These are phyloP conservation scores for Paralagenidium karlingii DNA, from an alignment of 352 stramenopile species.

Conservation along the genomic window DNA sequence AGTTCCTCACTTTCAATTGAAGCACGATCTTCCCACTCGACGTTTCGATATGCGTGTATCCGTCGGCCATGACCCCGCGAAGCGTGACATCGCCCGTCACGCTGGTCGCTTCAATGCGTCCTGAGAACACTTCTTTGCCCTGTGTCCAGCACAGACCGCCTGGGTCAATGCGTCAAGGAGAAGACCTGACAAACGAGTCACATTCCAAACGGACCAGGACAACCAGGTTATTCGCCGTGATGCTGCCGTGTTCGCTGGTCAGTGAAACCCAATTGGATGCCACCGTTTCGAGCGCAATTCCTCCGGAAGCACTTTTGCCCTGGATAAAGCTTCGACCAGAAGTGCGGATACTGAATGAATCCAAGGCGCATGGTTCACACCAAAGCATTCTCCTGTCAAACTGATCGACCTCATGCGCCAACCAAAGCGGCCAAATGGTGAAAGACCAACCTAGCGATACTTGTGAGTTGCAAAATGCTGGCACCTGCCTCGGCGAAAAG, in stretches of 20 bases:
- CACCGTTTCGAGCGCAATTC: slow-evolving; percentile 23
- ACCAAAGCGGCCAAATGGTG: not conserved
- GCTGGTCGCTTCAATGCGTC: slow-evolving; percentile 43
- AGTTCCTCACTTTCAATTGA: slow-evolving; percentile 18
- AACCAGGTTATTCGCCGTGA: slow-evolving; percentile 18
- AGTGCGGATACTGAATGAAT: slow-evolving; percentile 17
- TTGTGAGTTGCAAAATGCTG: slow-evolving; percentile 20
- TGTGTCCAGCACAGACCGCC: slow-evolving; percentile 5
- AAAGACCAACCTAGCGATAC: slow-evolving; percentile 21
- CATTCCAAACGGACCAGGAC: slow-evolving; percentile 15
- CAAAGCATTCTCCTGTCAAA: no score
- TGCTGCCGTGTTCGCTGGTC: slow-evolving; percentile 22
- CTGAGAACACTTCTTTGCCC: slow-evolving; percentile 54
- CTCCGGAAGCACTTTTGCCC: slow-evolving; percentile 28
- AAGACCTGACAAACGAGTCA: not conserved
- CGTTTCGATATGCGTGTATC: slow-evolving; percentile 51
- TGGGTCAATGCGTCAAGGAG: no score
- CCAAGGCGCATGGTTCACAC: not conserved
- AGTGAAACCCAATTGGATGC: slow-evolving; percentile 48
- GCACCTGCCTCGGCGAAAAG: slow-evolving; percentile 31
- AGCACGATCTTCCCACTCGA: slow-evolving; percentile 45
- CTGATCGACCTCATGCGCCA: no score
- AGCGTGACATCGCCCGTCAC: slow-evolving; percentile 43
- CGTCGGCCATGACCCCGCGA: slow-evolving; percentile 26
- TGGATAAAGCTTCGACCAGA: slow-evolving; percentile 34